Evolutionary conservation across 768 basidiomycete species (phyloP).

Genomic region (Hypholoma sublateritium): DNA sequence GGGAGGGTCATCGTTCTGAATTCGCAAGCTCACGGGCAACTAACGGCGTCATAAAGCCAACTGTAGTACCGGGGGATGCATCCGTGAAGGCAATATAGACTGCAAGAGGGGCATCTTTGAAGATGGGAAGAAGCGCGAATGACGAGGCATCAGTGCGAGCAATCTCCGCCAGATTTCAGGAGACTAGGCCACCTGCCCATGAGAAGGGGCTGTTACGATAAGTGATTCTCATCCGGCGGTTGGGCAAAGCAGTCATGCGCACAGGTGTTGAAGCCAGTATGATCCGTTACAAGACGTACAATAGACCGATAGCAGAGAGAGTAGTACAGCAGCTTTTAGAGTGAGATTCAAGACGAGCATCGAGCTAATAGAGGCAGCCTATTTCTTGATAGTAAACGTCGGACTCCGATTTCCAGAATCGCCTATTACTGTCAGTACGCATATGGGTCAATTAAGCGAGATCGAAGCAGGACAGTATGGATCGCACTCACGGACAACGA

Average conservation of each 20-base stretch:
- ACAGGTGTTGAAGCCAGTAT: background rate
- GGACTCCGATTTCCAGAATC: conserved; percentile 58
- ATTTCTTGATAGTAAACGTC: conserved; percentile 42
- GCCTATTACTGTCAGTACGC: conserved; percentile 41
- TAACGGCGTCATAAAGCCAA: background rate
- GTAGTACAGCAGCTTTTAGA: background rate
- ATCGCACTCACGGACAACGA: conserved; percentile 47
- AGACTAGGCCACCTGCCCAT: background rate
- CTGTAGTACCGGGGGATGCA: background rate
- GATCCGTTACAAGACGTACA: background rate
- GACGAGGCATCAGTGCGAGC: background rate
- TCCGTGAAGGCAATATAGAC: background rate
- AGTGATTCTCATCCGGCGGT: conserved; percentile 6
- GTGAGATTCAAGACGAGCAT: background rate
- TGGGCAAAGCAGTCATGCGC: background rate
- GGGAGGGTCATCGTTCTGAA: too few relatives aligned
- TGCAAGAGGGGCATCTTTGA: background rate
- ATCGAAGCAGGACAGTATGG: background rate
- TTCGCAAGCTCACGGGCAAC: too few relatives aligned
- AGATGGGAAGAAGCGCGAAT: background rate
- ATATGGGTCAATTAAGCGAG: background rate
- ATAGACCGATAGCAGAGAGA: background rate
- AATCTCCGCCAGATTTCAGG: background rate
- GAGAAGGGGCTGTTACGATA: background rate
- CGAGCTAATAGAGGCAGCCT: background rate